Conservation (phyloP, 2,329 filamentous ascomycete species). For the Colletotrichum nymphaeae region DNA sequence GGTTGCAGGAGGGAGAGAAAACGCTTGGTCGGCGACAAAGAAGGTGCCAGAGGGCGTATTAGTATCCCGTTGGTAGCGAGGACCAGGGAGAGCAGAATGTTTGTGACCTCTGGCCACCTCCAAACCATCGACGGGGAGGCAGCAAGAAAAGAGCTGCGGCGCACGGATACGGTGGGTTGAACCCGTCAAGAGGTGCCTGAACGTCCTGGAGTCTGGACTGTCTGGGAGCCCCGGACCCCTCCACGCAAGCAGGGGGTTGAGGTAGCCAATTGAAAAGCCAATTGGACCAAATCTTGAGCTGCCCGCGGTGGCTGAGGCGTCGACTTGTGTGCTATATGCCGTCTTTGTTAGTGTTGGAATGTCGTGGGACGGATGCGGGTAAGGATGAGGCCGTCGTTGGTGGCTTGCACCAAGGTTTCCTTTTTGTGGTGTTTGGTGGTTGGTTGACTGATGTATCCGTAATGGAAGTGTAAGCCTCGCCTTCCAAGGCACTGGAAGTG, state of each 20-base stretch:
- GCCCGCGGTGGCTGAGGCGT: constrained; percentile 2
- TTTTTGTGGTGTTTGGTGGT: neutral
- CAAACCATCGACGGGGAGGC: too few species aligned
- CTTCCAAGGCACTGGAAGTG: neutral
- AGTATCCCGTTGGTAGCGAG: neutral
- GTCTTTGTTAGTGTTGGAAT: constrained; percentile 5
- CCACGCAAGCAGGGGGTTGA: constrained; percentile 5
- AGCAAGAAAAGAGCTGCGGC: neutral
- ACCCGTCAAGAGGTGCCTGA: neutral
- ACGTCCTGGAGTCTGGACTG: too few species aligned
- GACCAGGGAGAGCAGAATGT: neutral
- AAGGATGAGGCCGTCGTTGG: neutral
- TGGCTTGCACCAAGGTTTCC: neutral
- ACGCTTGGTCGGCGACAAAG: neutral
- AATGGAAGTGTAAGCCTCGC: neutral
- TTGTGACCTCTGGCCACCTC: neutral
- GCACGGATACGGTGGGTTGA: constrained; percentile 25
- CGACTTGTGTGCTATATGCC: neutral
- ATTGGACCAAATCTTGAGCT: neutral
- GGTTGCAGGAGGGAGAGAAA: constrained; percentile 11
- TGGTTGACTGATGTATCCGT: neutral
- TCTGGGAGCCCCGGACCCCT: neutral
- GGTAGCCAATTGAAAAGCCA: neutral
- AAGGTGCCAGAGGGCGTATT: constrained; percentile 7
- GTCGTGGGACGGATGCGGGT: constrained; percentile 1